Evolutionary conservation across 768 basidiomycete genomes (phyloP).

Genomic region (Amanita subjunquillea): DNA sequence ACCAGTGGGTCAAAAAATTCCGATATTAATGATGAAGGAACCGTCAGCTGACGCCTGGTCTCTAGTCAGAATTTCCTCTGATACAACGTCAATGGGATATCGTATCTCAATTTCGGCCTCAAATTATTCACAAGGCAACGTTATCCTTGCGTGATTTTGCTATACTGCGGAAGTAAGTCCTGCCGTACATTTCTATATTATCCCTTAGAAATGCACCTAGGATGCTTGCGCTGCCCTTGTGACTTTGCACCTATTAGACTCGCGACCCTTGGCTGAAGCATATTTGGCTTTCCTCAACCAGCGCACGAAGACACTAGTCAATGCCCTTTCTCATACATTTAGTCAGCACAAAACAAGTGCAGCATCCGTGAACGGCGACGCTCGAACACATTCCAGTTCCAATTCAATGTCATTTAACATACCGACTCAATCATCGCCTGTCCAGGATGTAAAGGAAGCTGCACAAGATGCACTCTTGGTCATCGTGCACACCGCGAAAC

Average conservation of each 20-base stretch:
- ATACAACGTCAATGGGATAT: conserved; percentile 91
- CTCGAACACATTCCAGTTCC: conserved; percentile 12
- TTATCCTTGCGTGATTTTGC: conserved; percentile 59
- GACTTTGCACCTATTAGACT: conserved; percentile 84
- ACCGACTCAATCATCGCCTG: conserved; percentile 21
- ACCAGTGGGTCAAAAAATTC: conserved; percentile 27
- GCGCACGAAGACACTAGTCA: conserved; percentile 44
- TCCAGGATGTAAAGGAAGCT: conserved; percentile 44
- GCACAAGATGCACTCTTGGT: conserved; percentile 41
- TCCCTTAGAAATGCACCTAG: conserved; percentile 23
- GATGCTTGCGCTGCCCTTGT: conserved; percentile 70
- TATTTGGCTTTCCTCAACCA: conserved; percentile 64
- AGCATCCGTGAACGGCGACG: conserved; percentile 24
- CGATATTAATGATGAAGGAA: background rate
- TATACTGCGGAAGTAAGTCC: conserved; percentile 40
- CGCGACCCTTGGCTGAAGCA: conserved; percentile 66
- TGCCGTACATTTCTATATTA: background rate
- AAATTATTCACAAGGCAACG: conserved; percentile 85
- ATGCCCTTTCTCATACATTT: conserved; percentile 15
- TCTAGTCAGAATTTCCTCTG: conserved; percentile 76
- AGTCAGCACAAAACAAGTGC: conserved; percentile 18
- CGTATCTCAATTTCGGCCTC: conserved; percentile 76
- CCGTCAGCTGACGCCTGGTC: conserved; percentile 1
- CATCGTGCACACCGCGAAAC: conserved; percentile 47
- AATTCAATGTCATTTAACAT: conserved; percentile 2